Base-by-base conservation (phyloP, 768 basidiomycete species). In the Rhodotorula diobovata region DNA sequence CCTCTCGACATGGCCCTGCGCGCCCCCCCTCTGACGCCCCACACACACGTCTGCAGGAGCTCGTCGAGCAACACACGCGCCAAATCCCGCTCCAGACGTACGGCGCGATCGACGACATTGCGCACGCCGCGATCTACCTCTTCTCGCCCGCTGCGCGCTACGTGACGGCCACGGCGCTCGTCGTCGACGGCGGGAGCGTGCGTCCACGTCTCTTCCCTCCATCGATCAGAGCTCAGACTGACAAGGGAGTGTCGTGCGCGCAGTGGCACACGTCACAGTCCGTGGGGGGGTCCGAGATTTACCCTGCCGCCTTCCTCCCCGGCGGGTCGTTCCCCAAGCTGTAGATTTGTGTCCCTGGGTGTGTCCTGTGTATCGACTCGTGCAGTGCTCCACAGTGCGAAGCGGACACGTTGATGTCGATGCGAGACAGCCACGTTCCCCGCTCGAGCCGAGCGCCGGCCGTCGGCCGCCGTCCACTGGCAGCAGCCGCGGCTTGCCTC, bases 81-180 rank as follows among this genome's bases (percentile, higher is more conserved):
- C 53, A 53, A 32, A 76, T 78, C 34, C 80, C 79, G 5, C 63
- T 78, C 11, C 78, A 79, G 66, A 67, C 77, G 14, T 58, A 63
- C 51, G 80, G 80, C n/a, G 61, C 55, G 7, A 37, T 37, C n/a
- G 78, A 76, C 25, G 83, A 84, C 67, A 82, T 84, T 58, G 82
- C 83, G 2, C 76, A 81, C 53, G 79, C 81, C 20, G 80, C 79
- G 3, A 45, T 80, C 15, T 84, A 81, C 79, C 69, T 84, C 35
- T 82, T 83, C 78, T 83, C 82, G 16, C 80, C 81, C 6, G 82
- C 82, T 23, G 82, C 81, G 1, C 68, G 67, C 16, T 84, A 80
- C 78, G 78, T 74, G 45, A 74, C 71, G 2, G 75, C 61, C 14
- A 67, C 74, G 9, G 45, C 55, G 6, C 66, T 79, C 64, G 80